Conservation (phyloP, 352 stramenopile genomes). For the Phytophthora nicotianae region DNA sequence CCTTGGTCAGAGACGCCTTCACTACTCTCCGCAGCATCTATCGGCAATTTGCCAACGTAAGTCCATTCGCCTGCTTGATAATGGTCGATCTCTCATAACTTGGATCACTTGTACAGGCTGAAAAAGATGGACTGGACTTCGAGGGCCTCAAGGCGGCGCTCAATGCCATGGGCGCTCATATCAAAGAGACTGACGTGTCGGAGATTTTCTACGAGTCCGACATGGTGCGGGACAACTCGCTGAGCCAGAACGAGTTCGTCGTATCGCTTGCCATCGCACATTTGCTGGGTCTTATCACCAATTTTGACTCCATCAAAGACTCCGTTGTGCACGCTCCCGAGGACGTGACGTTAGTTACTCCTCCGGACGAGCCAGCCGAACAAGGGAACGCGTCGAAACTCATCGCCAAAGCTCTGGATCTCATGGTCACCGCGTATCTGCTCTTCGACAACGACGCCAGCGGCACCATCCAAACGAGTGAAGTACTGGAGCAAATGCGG, state of each 20-base stretch:
- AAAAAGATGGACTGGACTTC: conserved; percentile 68
- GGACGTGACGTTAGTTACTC: conserved; percentile 38
- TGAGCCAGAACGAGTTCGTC: conserved; percentile 89
- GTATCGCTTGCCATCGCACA: conserved; percentile 85
- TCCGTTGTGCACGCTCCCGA: conserved; percentile 40
- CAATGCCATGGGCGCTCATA: conserved; percentile 59
- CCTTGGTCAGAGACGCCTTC: conserved; percentile 66
- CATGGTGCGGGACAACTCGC: conserved; percentile 84
- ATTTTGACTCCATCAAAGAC: conserved; percentile 58
- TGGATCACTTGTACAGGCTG: conserved; percentile 26
- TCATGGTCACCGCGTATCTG: conserved; percentile 86
- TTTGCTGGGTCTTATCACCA: conserved; percentile 80
- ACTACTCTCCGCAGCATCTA: conserved; percentile 72
- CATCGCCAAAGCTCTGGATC: conserved; percentile 76
- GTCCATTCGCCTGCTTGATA: conserved; percentile 15
- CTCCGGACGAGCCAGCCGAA: conserved; percentile 30
- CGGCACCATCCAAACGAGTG: conserved; percentile 79
- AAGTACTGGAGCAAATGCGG: conserved; percentile 72
- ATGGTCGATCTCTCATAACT: conserved; percentile 5
- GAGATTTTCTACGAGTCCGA: conserved; percentile 91
- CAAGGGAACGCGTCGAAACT: conserved; percentile 46
- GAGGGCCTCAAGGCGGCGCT: conserved; percentile 70
- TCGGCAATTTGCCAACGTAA: conserved; percentile 58
- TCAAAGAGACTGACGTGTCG: conserved; percentile 69
- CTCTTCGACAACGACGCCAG: conserved; percentile 87